These are phyloP conservation scores for Podaxis sp. DNA, from an alignment of 768 basidiomycete species.

Conservation along the genomic window DNA sequence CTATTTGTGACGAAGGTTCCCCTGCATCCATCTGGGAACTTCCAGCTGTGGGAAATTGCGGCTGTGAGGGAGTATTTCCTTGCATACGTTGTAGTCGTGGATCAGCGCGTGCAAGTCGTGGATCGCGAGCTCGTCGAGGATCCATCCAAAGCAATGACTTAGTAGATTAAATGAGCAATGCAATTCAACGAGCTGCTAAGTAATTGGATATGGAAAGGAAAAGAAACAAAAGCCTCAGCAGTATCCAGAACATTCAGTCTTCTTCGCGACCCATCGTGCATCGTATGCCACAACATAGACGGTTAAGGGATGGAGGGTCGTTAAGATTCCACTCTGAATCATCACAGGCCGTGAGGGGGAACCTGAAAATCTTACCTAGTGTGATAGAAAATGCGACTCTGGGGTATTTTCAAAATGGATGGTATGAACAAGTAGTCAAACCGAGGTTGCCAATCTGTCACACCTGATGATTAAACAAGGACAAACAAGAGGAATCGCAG, in stretches of 20 bases:
- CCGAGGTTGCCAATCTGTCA: neutral
- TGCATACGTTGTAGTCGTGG: constrained; percentile 53
- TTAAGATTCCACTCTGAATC: constrained; percentile 95
- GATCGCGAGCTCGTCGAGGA: constrained; percentile 76
- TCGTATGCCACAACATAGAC: constrained; percentile 14
- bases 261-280: constrained; percentile 57
- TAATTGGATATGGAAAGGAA: neutral
- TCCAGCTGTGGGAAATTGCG: constrained; percentile 11
- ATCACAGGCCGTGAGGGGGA: constrained; percentile 39
- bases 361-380: constrained; percentile 12
- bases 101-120: constrained; percentile 68
- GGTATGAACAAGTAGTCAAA: neutral
- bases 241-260: constrained; percentile 92
- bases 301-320: constrained; percentile 43
- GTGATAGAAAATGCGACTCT: neutral
- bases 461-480: neutral
- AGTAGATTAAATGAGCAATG: constrained; percentile 10
- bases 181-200: neutral
- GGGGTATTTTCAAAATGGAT: neutral
- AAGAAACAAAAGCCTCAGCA: constrained; percentile 57
- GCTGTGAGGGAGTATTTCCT: constrained; percentile 6
- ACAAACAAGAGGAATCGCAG: neutral
- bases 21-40: neutral
- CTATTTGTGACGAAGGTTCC: neutral
- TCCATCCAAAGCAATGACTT: constrained; percentile 46